Conservation (phyloP, 257 asterid genomes). For the Fraxinus anomala region DNA sequence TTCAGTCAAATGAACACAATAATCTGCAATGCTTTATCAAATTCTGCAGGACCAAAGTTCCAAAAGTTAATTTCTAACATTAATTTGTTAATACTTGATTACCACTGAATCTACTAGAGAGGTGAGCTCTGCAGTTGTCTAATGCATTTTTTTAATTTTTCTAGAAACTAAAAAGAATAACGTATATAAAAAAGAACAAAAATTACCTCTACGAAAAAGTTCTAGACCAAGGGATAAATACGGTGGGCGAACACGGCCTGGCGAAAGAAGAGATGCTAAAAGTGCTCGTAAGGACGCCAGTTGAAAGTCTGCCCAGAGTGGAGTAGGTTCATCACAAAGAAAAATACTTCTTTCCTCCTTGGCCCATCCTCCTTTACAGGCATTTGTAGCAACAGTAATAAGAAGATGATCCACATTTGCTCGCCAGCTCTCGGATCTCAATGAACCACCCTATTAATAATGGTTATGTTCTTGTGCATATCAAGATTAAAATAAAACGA, state of each 20-base stretch:
- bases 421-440: slow-evolving; percentile 75
- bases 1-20: background rate
- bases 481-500: slow-evolving; percentile 13
- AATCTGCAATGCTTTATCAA: background rate
- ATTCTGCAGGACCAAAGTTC: background rate
- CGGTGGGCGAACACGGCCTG: slow-evolving; percentile 63
- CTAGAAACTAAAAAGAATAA: background rate
- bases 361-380: slow-evolving; percentile 63
- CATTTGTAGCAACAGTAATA: slow-evolving; percentile 62
- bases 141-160: background rate
- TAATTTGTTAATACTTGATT: background rate
- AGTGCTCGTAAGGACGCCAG: slow-evolving; percentile 83
- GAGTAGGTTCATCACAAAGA: slow-evolving; percentile 38
- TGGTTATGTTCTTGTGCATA: background rate
- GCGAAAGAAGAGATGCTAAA: slow-evolving; percentile 86
- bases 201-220: slow-evolving; percentile 71
- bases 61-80: background rate
- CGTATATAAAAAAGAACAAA: background rate
- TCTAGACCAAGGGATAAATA: slow-evolving; percentile 63
- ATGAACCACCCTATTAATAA: slow-evolving; percentile 66
- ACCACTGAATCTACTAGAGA: background rate
- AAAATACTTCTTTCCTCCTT: slow-evolving; percentile 39
- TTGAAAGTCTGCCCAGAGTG: slow-evolving; percentile 60
- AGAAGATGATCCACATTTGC: slow-evolving; percentile 66
- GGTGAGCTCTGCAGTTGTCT: background rate